Percentiles rank a stretch among this genome's conserved stretches.
phyloP scores from a whole-genome alignment of 768 basidiomycete species.

The Tubosaeta sp. region DNA sequence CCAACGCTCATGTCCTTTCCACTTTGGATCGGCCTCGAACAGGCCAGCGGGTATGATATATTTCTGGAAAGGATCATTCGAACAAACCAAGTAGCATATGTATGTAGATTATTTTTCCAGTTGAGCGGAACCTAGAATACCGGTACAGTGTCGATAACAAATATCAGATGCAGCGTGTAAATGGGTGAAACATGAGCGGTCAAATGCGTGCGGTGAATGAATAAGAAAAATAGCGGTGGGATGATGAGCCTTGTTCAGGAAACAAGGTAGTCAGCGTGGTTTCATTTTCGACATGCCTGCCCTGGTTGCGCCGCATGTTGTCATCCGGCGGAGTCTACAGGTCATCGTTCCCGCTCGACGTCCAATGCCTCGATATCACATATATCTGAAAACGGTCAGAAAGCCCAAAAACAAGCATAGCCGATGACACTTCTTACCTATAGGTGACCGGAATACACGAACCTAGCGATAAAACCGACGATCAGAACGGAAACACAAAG shows the following conservation, averaged over 20 bases:
- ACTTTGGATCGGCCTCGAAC: background rate
- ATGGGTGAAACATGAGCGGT: slow-evolving; percentile 10
- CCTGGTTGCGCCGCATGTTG: background rate
- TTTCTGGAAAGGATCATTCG: background rate
- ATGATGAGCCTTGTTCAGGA: background rate
- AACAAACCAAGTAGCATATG: slow-evolving; percentile 7
- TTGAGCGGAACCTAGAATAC: slow-evolving; percentile 5
- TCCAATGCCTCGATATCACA: slow-evolving; percentile 26
- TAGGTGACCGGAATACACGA: slow-evolving; percentile 29
- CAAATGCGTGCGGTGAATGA: slow-evolving; percentile 5
- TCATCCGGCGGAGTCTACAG: background rate
- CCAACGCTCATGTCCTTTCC: no score
- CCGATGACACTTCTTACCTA: slow-evolving; percentile 19
- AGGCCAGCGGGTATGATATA: no score
- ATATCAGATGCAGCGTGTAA: slow-evolving; percentile 17
- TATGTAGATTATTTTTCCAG: slow-evolving; percentile 4
- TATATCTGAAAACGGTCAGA: slow-evolving; percentile 21
- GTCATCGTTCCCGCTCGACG: slow-evolving; percentile 19
- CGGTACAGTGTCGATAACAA: slow-evolving; percentile 20
- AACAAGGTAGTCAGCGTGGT: background rate
- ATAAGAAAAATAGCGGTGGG: slow-evolving; percentile 2
- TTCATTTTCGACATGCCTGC: background rate
- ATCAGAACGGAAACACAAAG: slow-evolving; percentile 6
- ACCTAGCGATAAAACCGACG: slow-evolving; percentile 14
- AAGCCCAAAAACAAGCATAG: background rate